Percentiles rank a stretch among this genome's conserved stretches.
Conservation (phyloP, 768 basidiomycete species). For the Amanita fuliginea region DNA sequence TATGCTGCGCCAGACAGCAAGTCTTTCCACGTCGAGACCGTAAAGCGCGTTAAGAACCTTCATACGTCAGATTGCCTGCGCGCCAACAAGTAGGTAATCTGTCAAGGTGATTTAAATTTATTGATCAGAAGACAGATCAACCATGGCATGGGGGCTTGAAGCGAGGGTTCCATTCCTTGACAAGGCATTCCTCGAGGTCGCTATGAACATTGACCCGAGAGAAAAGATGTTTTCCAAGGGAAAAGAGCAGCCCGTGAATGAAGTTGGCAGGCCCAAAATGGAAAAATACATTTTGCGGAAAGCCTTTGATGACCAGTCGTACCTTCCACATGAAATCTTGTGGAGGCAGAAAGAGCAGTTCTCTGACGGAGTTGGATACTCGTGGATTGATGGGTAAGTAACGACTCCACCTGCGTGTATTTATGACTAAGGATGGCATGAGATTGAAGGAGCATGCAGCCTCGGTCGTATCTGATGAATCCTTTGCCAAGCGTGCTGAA, state of each 20-base stretch:
- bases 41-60: constrained; percentile 92
- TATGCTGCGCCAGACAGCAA: constrained; percentile 86
- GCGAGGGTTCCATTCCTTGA: constrained; percentile 98
- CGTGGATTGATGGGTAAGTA: constrained; percentile 91
- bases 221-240: constrained; percentile 89
- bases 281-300: constrained; percentile 99
- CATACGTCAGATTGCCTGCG: constrained; percentile 96
- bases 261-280: constrained; percentile 85
- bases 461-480: constrained; percentile 66
- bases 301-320: constrained; percentile 82
- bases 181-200: constrained; percentile 87
- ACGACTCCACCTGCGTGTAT: neutral
- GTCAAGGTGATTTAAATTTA: neutral
- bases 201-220: constrained; percentile 83
- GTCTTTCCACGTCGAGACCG: constrained; percentile 92
- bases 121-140: constrained; percentile 47
- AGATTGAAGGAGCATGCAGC: constrained; percentile 76
- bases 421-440: constrained; percentile 16
- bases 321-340: constrained; percentile 86
- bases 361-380: constrained; percentile 97
- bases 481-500: constrained; percentile 57
- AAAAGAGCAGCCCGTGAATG: constrained; percentile 57
- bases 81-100: constrained; percentile 79
- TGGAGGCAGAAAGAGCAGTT: constrained; percentile 99
- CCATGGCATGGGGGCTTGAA: constrained; percentile 99